Evolutionary conservation across 176 grass and related monocot species (phyloP).

Genomic region (Saccharum officinarum): DNA sequence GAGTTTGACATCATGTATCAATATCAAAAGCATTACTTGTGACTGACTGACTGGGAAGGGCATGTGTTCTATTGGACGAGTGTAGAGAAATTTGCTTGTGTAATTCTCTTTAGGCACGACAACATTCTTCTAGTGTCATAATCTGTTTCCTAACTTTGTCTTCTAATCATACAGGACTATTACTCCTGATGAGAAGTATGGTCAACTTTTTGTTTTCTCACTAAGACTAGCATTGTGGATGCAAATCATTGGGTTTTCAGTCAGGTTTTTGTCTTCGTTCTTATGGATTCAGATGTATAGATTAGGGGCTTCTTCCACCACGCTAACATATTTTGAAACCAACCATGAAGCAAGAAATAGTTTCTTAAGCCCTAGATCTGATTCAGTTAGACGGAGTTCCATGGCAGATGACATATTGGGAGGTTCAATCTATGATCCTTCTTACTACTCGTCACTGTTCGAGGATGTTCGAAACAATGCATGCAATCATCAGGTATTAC

Average conservation of each 20-base stretch:
- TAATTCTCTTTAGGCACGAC: neutral
- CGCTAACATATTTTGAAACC: conserved; percentile 50
- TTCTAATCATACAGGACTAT: conserved; percentile 62
- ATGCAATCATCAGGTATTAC: conserved; percentile 65
- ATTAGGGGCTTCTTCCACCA: conserved; percentile 61
- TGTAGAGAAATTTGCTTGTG: neutral
- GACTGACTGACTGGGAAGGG: neutral
- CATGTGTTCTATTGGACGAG: conserved; percentile 1
- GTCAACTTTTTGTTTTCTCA: conserved; percentile 75
- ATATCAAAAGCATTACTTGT: neutral
- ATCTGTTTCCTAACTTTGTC: neutral
- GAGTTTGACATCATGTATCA: neutral
- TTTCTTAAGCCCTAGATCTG: conserved; percentile 69
- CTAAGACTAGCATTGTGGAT: conserved; percentile 86
- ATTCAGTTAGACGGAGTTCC: conserved; percentile 77
- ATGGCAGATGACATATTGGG: conserved; percentile 91
- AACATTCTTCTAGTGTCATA: conserved; percentile 8
- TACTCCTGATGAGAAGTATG: conserved; percentile 80
- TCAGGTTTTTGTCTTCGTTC: conserved; percentile 95
- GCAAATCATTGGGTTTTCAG: conserved; percentile 98
- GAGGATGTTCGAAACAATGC: conserved; percentile 74
- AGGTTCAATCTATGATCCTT: conserved; percentile 92
- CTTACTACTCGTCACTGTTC: conserved; percentile 93
- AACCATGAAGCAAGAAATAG: conserved; percentile 82
- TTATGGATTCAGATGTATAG: conserved; percentile 98